phyloP scores from a whole-genome alignment of 805 yeast genomes.

The Cyberlindnera mycetangii region DNA sequence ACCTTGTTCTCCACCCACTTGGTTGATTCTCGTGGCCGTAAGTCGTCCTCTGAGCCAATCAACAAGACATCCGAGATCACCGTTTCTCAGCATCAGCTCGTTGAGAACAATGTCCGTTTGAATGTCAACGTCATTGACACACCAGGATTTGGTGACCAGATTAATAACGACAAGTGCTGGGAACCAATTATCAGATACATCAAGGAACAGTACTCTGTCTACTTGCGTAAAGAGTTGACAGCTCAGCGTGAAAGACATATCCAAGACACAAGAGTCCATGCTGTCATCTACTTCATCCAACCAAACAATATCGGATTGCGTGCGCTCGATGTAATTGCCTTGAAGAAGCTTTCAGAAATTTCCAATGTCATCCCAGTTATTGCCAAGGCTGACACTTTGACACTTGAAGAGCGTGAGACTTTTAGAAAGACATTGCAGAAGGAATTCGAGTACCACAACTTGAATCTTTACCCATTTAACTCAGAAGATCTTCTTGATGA shows the following conservation, averaged over 20 bases:
- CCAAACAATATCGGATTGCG: constrained; percentile 87
- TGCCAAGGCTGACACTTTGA: constrained; percentile 89
- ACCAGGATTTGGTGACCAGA: constrained; percentile 97
- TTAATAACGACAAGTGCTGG: constrained; percentile 94
- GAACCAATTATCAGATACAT: constrained; percentile 92
- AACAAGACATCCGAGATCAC: constrained; percentile 85
- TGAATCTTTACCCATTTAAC: constrained; percentile 84
- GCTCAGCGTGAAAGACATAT: constrained; percentile 86
- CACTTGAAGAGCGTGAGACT: constrained; percentile 75
- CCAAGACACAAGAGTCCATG: constrained; percentile 89
- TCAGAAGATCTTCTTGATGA: constrained; percentile 64
- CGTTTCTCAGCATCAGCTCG: constrained; percentile 62
- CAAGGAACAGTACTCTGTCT: constrained; percentile 91
- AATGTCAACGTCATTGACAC: constrained; percentile 90
- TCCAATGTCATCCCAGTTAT: constrained; percentile 94
- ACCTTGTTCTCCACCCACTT: constrained; percentile 85
- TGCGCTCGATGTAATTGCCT: constrained; percentile 76
- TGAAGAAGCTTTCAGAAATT: constrained; percentile 81
- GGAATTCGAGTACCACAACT: constrained; percentile 69
- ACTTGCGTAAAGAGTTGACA: constrained; percentile 88
- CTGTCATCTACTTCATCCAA: constrained; percentile 84
- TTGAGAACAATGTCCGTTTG: constrained; percentile 85
- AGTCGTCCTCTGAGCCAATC: constrained; percentile 62
- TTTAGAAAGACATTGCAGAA: constrained; percentile 75
- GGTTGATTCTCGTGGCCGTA: constrained; percentile 72